Percentiles rank a stretch among this genome's conserved stretches.
Evolutionary conservation across 352 stramenopile genomes (phyloP).

Genomic region (Globisporangium echinulatum): DNA sequence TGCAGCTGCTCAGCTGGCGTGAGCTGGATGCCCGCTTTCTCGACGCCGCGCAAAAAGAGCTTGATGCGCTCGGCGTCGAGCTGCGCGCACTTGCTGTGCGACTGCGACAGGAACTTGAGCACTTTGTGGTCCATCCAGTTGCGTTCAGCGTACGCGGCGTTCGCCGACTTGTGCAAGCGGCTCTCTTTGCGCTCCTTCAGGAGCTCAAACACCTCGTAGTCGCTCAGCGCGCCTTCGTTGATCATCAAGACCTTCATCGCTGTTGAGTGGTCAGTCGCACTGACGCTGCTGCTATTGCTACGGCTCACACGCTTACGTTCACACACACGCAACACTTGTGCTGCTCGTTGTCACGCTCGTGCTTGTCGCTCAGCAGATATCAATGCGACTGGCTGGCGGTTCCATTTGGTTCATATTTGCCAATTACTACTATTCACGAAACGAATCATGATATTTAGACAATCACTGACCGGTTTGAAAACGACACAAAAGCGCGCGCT

Average conservation of each 20-base stretch:
- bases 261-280: too few relatives aligned
- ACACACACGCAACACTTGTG: too few relatives aligned
- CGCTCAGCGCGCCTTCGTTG: conserved; percentile 72
- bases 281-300: too few relatives aligned
- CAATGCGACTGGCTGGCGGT: background rate
- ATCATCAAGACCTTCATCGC: conserved; percentile 82
- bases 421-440: background rate
- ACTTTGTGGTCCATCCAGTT: conserved; percentile 90
- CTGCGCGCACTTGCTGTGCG: conserved; percentile 47
- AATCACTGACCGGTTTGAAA: conserved; percentile 11
- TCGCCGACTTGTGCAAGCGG: conserved; percentile 70
- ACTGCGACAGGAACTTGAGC: conserved; percentile 80
- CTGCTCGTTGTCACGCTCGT: too few relatives aligned
- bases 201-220: conserved; percentile 76
- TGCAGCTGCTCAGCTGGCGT: conserved; percentile 73
- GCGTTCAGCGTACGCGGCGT: conserved; percentile 72
- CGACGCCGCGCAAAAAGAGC: conserved; percentile 50
- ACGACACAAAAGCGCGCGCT: background rate
- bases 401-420: background rate
- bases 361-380: too few relatives aligned
- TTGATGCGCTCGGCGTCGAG: conserved; percentile 47
- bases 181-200: conserved; percentile 79
- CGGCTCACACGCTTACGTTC: too few relatives aligned
- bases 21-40: conserved; percentile 39
- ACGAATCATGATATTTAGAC: conserved; percentile 9